phyloP scores from a whole-genome alignment of 2,329 filamentous ascomycete species.

The Fusarium marasasianum region DNA sequence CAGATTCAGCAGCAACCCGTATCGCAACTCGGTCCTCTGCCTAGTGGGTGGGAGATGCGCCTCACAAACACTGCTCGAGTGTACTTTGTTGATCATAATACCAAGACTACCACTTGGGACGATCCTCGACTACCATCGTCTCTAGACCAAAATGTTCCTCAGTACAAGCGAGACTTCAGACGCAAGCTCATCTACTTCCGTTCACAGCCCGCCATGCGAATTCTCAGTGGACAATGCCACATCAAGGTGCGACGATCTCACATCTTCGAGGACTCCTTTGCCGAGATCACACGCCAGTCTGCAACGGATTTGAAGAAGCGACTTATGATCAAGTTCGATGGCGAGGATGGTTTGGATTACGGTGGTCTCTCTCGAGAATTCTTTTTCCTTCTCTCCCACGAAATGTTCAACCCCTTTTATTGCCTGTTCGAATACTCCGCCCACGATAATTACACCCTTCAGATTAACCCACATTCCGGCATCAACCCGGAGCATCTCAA shows the following conservation, averaged over 20 bases:
- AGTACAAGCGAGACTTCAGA: constrained; percentile 99
- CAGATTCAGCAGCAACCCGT: constrained; percentile 97
- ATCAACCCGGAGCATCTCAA: constrained; percentile 99
- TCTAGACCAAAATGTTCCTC: constrained; percentile 95
- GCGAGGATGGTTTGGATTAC: constrained; percentile 97
- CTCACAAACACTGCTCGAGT: constrained; percentile 97
- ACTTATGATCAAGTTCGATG: constrained; percentile 99
- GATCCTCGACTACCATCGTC: constrained; percentile 95
- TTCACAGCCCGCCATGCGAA: constrained; percentile 94
- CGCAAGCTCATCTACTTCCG: constrained; percentile 99
- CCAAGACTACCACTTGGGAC: constrained; percentile 99
- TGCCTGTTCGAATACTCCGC: constrained; percentile 99
- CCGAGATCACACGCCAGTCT: constrained; percentile 96
- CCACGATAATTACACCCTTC: constrained; percentile 99
- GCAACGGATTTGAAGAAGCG: constrained; percentile 97
- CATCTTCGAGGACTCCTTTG: constrained; percentile 99
- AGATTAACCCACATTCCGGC: constrained; percentile 99
- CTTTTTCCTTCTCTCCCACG: constrained; percentile 98
- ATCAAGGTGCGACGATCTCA: constrained; percentile 97
- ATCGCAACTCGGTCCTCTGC: constrained; percentile 92
- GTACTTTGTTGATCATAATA: constrained; percentile 99
- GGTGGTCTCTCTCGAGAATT: constrained; percentile 98
- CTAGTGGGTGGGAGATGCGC: constrained; percentile 99
- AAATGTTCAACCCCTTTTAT: constrained; percentile 99
- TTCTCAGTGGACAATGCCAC: constrained; percentile 95